Evolutionary conservation across 1,284 basidiomycete genomes (phyloP), one percentile per base, ranked within the genome.

Genomic region (Singerocomus inundabilis): DNA sequence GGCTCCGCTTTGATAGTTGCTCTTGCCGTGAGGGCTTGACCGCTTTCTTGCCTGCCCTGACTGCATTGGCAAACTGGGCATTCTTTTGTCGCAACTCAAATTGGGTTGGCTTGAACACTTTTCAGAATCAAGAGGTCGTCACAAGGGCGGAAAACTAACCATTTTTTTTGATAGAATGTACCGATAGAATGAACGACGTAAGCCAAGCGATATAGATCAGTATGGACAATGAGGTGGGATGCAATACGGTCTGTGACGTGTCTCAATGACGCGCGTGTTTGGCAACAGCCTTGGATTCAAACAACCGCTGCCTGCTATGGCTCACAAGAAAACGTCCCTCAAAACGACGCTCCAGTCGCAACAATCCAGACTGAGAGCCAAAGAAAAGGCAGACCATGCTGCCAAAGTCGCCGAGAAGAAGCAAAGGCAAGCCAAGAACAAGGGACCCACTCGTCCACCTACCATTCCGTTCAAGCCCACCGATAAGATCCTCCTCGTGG

Each of bases 401-500:
- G 76, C 75, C 2, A 74, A 81, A 47, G 70, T 72, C 15, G 72
- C 77, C 5, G 75, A 80, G 55, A 72, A 78, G 52, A 75, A 78
- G 56, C 57, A 62, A 44, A 73, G 74, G 53, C 72, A 72, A 57
- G 53, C 42, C 29, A 60, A 51, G 49, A 39, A 37, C 53, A 44
- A 70, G 63, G 51, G 51, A 25, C 50, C 33, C 8, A 56, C 62
- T 39, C 67, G 57, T n/a, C 72, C 68, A 29, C 70, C 73, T 1
- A 85, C 78, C 1, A 73, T 89, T n/a, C 93, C 93, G 0, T 93
- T 95, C 70, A 71, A 68, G 5, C 60, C 77, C 0, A 84, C 82
- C 26, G 92, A 98, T 66, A 84, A 74, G 36, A 87, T 98, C 40
- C 78, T 98, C 13, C 79, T 98, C 32, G 75, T 98, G 43, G 95